A percentile compares a stretch with the other conserved stretches of the same genome.
phyloP scores from a whole-genome alignment of 176 grass and related monocot species.

The Pharus latifolius region DNA sequence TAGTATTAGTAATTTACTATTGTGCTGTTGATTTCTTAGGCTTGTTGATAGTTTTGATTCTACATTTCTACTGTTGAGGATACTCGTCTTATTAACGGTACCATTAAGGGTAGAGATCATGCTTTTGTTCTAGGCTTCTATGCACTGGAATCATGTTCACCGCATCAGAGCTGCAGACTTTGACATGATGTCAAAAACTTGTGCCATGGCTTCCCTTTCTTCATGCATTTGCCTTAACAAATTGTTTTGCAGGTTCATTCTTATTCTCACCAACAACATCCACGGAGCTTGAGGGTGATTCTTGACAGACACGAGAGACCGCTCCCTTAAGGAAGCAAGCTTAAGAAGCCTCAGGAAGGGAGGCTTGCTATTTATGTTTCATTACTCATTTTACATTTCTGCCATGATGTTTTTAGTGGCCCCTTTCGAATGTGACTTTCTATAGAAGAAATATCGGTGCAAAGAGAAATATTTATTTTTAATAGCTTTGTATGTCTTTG shows the following conservation, averaged over 20 bases:
- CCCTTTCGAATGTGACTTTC: constrained; percentile 1
- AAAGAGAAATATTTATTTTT: constrained; percentile 13
- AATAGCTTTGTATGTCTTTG: background rate
- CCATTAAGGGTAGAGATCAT: background rate
- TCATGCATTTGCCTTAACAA: background rate
- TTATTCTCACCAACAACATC: background rate
- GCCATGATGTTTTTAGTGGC: constrained; percentile 1
- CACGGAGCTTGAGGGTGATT: background rate
- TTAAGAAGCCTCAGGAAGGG: background rate
- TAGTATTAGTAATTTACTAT: background rate
- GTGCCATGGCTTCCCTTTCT: too few relatives aligned
- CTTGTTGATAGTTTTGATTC: background rate
- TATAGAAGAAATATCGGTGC: constrained; percentile 28
- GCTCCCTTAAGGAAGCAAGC: constrained; percentile 4
- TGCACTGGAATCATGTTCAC: too few relatives aligned
- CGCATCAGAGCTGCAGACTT: too few relatives aligned
- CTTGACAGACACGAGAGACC: background rate
- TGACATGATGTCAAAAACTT: too few relatives aligned
- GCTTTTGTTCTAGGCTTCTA: background rate
- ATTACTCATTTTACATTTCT: constrained; percentile 8
- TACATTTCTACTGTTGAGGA: background rate
- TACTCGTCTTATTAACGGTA: background rate
- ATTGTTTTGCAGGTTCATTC: background rate
- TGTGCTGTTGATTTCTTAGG: background rate
- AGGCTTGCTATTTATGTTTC: constrained; percentile 23